These are phyloP conservation scores for Fusarium veterinarium DNA, from an alignment of 2,329 filamentous ascomycete genomes.

Conservation along the genomic window DNA sequence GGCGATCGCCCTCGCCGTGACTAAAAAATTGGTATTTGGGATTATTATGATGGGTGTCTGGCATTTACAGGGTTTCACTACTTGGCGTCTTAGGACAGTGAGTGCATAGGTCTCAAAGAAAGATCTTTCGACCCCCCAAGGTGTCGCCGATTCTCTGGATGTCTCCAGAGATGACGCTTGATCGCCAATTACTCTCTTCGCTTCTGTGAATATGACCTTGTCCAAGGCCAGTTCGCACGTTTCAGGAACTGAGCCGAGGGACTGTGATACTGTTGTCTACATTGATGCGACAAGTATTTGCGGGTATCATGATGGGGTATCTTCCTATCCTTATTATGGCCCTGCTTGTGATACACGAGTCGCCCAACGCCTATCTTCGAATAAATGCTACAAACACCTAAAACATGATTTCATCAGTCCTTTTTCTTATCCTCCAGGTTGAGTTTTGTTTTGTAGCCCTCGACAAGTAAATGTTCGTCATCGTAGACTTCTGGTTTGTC, in stretches of 20 bases:
- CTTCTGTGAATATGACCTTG: slow-evolving; percentile 47
- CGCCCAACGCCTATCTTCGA: slow-evolving; percentile 30
- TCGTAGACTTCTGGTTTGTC: slow-evolving; percentile 46
- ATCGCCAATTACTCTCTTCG: slow-evolving; percentile 74
- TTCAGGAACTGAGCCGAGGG: slow-evolving; percentile 15
- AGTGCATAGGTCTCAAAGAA: slow-evolving; percentile 69
- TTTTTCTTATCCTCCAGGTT: slow-evolving; percentile 28
- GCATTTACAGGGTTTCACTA: slow-evolving; percentile 58
- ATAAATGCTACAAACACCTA: background rate
- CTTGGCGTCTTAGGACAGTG: slow-evolving; percentile 69
- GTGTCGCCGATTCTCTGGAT: slow-evolving; percentile 87
- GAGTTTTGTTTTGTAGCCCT: slow-evolving; percentile 61
- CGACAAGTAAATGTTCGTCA: slow-evolving; percentile 59
- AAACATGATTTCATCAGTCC: background rate
- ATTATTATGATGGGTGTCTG: slow-evolving; percentile 54
- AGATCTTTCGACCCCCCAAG: slow-evolving; percentile 73
- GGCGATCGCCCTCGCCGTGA: slow-evolving; percentile 67
- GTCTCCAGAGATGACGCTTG: slow-evolving; percentile 81
- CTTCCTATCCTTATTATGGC: slow-evolving; percentile 15
- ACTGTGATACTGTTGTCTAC: background rate
- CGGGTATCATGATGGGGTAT: slow-evolving; percentile 29
- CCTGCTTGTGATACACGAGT: slow-evolving; percentile 16
- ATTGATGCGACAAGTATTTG: background rate
- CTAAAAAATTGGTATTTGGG: slow-evolving; percentile 51
- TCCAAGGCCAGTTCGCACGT: slow-evolving; percentile 35